Evolutionary conservation across 202 grass and related monocot genomes (phyloP).

Genomic region (Setaria viridis): DNA sequence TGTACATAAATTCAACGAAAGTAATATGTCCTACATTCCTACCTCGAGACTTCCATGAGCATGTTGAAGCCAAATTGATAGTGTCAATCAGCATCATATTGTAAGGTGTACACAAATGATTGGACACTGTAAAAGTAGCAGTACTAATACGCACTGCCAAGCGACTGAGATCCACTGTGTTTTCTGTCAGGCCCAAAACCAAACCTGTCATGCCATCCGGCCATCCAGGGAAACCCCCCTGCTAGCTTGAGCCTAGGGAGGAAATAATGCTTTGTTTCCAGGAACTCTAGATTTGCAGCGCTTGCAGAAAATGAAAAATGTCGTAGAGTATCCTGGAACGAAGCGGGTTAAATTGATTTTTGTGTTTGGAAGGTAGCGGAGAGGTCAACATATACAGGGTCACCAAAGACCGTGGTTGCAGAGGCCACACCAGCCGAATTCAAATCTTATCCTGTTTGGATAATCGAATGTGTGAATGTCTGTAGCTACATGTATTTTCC

Average conservation of each 20-base stretch:
- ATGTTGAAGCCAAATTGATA: conserved; percentile 13
- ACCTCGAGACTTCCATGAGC: conserved; percentile 9
- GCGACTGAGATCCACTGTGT: background rate
- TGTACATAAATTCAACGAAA: background rate
- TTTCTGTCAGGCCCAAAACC: background rate
- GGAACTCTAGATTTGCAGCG: background rate
- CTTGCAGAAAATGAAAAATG: background rate
- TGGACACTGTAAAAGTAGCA: background rate
- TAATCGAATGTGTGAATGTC: background rate
- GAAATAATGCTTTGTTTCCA: background rate
- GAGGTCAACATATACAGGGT: conserved; percentile 9
- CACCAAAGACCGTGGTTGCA: background rate
- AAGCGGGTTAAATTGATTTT: background rate
- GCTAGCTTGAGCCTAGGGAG: background rate
- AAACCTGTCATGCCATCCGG: background rate
- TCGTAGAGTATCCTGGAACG: background rate
- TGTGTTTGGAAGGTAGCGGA: conserved; percentile 25
- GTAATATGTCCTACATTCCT: background rate
- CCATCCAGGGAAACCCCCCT: background rate
- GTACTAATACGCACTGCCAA: background rate
- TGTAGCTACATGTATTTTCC: background rate
- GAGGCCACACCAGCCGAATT: conserved; percentile 3
- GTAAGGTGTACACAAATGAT: background rate
- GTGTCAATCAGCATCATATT: background rate
- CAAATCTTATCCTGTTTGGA: conserved; percentile 38